Base-by-base conservation (phyloP, 2,329 filamentous ascomycete species). In the Immersiporthe knoxdaviesiana region DNA sequence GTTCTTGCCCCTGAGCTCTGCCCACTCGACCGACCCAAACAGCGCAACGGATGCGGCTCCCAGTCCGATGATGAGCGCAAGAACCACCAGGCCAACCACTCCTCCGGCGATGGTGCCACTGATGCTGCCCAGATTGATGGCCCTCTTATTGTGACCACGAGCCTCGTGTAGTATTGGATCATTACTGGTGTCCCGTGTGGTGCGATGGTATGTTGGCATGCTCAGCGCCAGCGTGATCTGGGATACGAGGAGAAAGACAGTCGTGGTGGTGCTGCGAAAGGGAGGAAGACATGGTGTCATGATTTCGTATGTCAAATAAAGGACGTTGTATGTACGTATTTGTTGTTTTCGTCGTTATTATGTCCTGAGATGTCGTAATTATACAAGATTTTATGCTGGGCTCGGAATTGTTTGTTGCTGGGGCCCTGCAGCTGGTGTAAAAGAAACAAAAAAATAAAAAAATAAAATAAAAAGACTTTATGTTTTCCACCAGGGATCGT, bases 11-110 rank as follows among this genome's bases (percentile, higher is more conserved):
- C 70, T 65, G 0, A 66, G 59, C 3, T 47, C 62, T 8, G 56
- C n/a, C 70, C 70, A 71, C 8, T 71, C 70, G 3, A 69, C 12
- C 0, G 70, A 71, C 14, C 70, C 70, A 1, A 44, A 50, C 2
- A 71, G 24, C 1, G 70, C 70, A 8, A 71, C 65, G 0, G 70
- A 69, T 32, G 70, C 70, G n/a, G 70, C 60, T 5, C 70, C 70
- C 4, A 71, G 44, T 12, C 70, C 70, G 16, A 67, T 41, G 52
- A 69, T 32, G 5, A 71, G 70, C 5, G 67, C 65, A 10, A 71
- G 12, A 12, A 54, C 39, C 21, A 71, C 65, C 0, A 71, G 56
- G 0, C 54, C 70, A 18, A 63, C 24, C 3, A 61, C 70, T 3
- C 58, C 64, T 3, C 70, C 70, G 1, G 63, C 58, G 7, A 50